phyloP scores from a whole-genome alignment of 1,284 basidiomycete genomes.

The Microbotryomycetes sp. region DNA sequence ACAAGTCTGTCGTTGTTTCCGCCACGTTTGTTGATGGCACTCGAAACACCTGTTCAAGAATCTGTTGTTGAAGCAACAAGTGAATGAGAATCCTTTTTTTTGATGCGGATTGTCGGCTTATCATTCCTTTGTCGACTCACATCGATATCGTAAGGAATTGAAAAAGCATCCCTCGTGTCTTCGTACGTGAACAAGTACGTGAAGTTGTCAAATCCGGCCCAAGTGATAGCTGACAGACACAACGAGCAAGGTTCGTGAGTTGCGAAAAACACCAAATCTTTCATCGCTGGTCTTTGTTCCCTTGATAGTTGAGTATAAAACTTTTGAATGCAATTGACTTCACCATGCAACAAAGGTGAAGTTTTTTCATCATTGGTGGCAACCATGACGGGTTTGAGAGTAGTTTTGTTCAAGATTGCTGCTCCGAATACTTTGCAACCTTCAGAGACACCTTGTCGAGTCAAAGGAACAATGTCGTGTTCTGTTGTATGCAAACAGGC shows the following conservation, averaged over 20 bases:
- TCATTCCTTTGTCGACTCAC: slow-evolving; percentile 1
- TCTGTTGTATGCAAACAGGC: slow-evolving; percentile 13
- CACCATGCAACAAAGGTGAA: slow-evolving; percentile 22
- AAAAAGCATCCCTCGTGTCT: slow-evolving; percentile 28
- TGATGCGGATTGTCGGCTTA: no score
- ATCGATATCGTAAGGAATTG: slow-evolving; percentile 30
- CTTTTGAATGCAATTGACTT: slow-evolving; percentile 21
- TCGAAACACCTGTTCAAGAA: slow-evolving; percentile 25
- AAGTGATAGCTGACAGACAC: slow-evolving; percentile 15
- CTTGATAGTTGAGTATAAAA: slow-evolving; percentile 18
- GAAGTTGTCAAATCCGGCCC: slow-evolving; percentile 22
- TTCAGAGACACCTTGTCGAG: neutral
- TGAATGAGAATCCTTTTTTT: neutral
- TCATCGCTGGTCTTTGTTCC: slow-evolving; percentile 3
- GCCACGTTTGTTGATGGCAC: slow-evolving; percentile 5
- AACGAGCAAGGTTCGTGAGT: slow-evolving; percentile 27
- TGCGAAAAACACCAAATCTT: slow-evolving; percentile 27
- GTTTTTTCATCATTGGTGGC: slow-evolving; percentile 19
- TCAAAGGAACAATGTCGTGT: slow-evolving; percentile 14
- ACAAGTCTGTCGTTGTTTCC: slow-evolving; percentile 12
- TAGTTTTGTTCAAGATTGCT: slow-evolving; percentile 8
- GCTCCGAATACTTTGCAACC: slow-evolving; percentile 26
- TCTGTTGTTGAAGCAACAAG: neutral
- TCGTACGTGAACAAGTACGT: slow-evolving; percentile 30
- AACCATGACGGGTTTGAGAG: slow-evolving; percentile 4